Evolutionary conservation across 139 green algal species (phyloP), one percentile per base, ranked within the genome.

Genomic region (Desmodesmus armatus): DNA sequence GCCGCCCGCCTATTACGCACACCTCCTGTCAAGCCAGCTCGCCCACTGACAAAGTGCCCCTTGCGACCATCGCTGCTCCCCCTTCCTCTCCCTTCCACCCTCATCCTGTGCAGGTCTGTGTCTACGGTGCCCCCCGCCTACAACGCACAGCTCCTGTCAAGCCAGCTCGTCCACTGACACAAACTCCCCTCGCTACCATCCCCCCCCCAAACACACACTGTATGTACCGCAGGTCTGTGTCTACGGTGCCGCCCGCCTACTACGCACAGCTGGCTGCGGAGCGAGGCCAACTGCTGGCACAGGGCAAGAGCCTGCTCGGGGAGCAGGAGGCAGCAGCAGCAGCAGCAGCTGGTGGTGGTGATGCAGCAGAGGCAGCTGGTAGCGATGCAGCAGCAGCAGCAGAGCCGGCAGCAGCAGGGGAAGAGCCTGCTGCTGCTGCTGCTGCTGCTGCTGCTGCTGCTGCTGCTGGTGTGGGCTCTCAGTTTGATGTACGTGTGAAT

Each of bases 191-290:
- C n/a, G n/a, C n/a, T n/a, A n/a, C n/a, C n/a, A n/a, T n/a, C n/a
- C n/a, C n/a, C n/a, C n/a, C n/a, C n/a, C n/a, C n/a, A n/a, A n/a
- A n/a, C n/a, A n/a, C n/a, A n/a, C n/a, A n/a, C n/a, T n/a, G n/a
- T n/a, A n/a, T 6, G 2, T 55, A 35, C 19, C 58, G 27, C 79
- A 91, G 88, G 62, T 82, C 51, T 40, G 95, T 97, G 17, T 92
- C 83, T 0, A 80, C 94, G 21, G 88, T 85, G 37, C 90, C 93
- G 7, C 89, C 94, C 5, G 92, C 90, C 21, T 94, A 96, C 90
- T 96, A 96, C 75, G 93, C 93, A 3, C 91, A 96, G 87, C 90
- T 95, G 71, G 93, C 92, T 17, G 93, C 93, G 25, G 88, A 91
- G 43, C 78, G 92, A 3, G 91, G 89, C 53, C 49, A 11, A 7